Conservation (phyloP, 2,329 filamentous ascomycete genomes). For the Microdochium paspali region DNA sequence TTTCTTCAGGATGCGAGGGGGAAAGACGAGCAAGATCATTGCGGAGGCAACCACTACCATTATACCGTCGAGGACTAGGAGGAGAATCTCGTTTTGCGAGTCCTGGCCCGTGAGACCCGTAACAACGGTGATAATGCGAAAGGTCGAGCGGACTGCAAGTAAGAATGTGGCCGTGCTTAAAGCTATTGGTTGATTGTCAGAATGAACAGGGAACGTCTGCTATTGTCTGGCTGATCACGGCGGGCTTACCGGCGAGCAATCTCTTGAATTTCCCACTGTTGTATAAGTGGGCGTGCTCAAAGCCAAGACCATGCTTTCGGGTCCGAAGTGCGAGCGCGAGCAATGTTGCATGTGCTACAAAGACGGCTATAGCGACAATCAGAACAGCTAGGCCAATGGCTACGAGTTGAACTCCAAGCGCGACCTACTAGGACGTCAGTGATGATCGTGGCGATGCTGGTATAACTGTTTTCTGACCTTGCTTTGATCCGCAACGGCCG, state of each 20-base stretch:
- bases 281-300: constrained; percentile 28
- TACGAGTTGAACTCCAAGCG: constrained; percentile 25
- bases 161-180: constrained; percentile 10
- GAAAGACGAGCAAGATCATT: constrained; percentile 13
- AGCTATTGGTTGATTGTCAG: constrained; percentile 6
- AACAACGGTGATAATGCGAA: constrained; percentile 13
- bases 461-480: constrained; percentile 21
- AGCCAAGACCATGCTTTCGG: constrained; percentile 26
- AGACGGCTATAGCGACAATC: constrained; percentile 26
- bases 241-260: constrained; percentile 32
- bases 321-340: constrained; percentile 29
- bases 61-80: constrained; percentile 17
- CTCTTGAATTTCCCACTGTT: constrained; percentile 29
- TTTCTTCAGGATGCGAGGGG: constrained; percentile 13
- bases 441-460: constrained; percentile 11
- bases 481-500: constrained; percentile 19
- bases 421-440: constrained; percentile 13
- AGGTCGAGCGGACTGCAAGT: constrained; percentile 15
- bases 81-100: constrained; percentile 13
- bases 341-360: constrained; percentile 26
- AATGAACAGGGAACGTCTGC: constrained; percentile 1
- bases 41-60: constrained; percentile 12
- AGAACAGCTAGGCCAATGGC: constrained; percentile 35
- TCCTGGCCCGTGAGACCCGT: constrained; percentile 13
- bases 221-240: background rate